Percentiles rank a stretch among this genome's conserved stretches.
These are phyloP conservation scores for Suillus brevipes DNA, from an alignment of 768 basidiomycete species.

Conservation along the genomic window DNA sequence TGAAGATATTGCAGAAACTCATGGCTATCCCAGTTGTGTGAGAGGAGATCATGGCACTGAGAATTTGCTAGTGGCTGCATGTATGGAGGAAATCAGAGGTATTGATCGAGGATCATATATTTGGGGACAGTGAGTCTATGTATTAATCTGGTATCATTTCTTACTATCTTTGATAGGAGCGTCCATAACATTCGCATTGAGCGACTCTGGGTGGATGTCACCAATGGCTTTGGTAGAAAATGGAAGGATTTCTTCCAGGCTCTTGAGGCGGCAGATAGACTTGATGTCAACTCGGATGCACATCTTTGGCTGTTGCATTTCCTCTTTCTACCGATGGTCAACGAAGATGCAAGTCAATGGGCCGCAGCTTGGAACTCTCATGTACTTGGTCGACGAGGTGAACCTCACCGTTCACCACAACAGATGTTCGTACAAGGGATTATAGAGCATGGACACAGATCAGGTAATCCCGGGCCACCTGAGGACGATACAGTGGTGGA, in stretches of 20 bases:
- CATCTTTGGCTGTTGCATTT: constrained; percentile 47
- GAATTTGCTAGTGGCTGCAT: constrained; percentile 27
- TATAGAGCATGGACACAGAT: too few relatives aligned
- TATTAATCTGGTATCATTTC: neutral
- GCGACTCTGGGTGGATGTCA: constrained; percentile 45
- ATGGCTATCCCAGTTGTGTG: constrained; percentile 33
- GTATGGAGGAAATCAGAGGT: constrained; percentile 19
- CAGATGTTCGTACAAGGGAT: too few relatives aligned
- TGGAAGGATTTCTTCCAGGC: constrained; percentile 46
- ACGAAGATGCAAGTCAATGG: constrained; percentile 12
- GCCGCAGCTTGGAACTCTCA: too few relatives aligned
- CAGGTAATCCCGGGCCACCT: too few relatives aligned
- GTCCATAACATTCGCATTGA: constrained; percentile 40
- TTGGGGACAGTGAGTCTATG: constrained; percentile 32
- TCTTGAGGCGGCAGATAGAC: constrained; percentile 35
- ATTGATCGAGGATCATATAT: constrained; percentile 35
- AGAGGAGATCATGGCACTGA: constrained; percentile 29
- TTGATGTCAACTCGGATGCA: constrained; percentile 28
- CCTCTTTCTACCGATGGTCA: constrained; percentile 40
- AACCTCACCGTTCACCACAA: too few relatives aligned
- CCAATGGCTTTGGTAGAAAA: constrained; percentile 34
- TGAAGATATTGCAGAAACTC: constrained; percentile 12
- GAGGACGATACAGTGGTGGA: too few relatives aligned
- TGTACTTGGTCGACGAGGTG: too few relatives aligned
- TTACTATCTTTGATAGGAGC: constrained; percentile 13